phyloP scores from a whole-genome alignment of 805 yeast genomes.

The Millerago galiae region DNA sequence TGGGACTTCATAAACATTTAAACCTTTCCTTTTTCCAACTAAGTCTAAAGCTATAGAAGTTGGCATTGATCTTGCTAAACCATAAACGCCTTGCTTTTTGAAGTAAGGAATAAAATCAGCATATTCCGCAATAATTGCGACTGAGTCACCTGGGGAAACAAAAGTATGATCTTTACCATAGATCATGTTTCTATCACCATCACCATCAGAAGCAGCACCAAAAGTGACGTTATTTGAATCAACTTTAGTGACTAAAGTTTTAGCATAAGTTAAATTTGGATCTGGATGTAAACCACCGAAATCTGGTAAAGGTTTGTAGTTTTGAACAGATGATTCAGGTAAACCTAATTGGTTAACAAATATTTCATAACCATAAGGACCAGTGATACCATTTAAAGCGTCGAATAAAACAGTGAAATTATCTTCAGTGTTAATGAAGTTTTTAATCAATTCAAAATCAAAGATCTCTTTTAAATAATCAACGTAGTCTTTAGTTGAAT shows the following conservation, averaged over 20 bases:
- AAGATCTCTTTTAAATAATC: constrained; percentile 76
- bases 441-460: constrained; percentile 75
- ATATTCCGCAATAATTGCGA: constrained; percentile 94
- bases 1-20: constrained; percentile 88
- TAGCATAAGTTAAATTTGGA: constrained; percentile 93
- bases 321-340: constrained; percentile 65
- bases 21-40: constrained; percentile 73
- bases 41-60: constrained; percentile 90
- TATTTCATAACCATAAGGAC: constrained; percentile 86
- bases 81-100: constrained; percentile 75
- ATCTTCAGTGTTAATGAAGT: constrained; percentile 51
- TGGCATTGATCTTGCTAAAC: constrained; percentile 97
- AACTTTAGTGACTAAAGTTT: constrained; percentile 78
- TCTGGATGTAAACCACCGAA: constrained; percentile 98
- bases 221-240: constrained; percentile 76
- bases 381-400: constrained; percentile 92
- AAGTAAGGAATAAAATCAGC: constrained; percentile 92
- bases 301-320: constrained; percentile 74
- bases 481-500: constrained; percentile 74
- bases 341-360: constrained; percentile 82
- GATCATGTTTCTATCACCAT: constrained; percentile 98
- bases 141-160: constrained; percentile 98
- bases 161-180: constrained; percentile 84
- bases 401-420: constrained; percentile 78
- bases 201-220: constrained; percentile 99